Conservation (phyloP, 352 stramenopile species). For the Plasmopara muralis region DNA sequence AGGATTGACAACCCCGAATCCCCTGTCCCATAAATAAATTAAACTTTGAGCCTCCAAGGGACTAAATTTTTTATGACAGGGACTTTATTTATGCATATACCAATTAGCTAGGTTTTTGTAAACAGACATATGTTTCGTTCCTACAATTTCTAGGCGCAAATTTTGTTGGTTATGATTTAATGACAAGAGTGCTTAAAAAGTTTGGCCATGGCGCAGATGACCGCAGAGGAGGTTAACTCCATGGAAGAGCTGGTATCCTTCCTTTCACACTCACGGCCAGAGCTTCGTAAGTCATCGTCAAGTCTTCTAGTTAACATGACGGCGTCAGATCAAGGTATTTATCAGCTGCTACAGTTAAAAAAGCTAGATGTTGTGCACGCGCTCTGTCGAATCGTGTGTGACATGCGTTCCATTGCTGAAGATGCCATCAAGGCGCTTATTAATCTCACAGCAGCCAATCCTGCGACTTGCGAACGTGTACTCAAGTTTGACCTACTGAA, state of each 20-base stretch:
- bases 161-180: no score
- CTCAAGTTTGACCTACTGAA: constrained; percentile 80
- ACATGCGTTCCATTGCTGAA: constrained; percentile 77
- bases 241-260: constrained; percentile 81
- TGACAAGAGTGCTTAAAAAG: no score
- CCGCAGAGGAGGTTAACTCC: constrained; percentile 12
- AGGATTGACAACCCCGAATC: no score
- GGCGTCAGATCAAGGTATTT: constrained; percentile 70
- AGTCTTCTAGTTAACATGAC: constrained; percentile 79
- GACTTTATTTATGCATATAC: no score
- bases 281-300: constrained; percentile 80
- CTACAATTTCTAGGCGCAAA: no score
- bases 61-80: no score
- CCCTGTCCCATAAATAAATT: no score
- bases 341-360: constrained; percentile 65
- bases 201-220: no score
- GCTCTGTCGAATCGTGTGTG: constrained; percentile 72
- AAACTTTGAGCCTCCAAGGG: no score
- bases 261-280: constrained; percentile 70
- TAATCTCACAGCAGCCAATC: constrained; percentile 76
- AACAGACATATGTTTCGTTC: no score
- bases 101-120: no score
- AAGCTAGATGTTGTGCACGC: constrained; percentile 71
- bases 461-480: constrained; percentile 53
- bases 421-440: constrained; percentile 85